Conservation (phyloP, 805 yeast genomes). For the Hanseniaspora occidentalis region DNA sequence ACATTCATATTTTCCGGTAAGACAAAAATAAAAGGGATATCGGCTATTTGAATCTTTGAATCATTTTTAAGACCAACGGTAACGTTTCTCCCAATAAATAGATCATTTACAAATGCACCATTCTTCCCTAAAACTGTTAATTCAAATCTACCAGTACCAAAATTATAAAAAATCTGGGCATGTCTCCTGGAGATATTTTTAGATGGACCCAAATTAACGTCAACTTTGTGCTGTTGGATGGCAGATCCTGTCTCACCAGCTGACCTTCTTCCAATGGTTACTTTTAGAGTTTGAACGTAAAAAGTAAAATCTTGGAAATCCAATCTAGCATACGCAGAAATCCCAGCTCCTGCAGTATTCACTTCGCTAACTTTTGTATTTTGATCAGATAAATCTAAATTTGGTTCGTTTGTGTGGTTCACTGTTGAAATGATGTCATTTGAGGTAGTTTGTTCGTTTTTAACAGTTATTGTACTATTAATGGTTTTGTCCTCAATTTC, state of each 20-base stretch:
- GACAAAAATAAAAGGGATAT: constrained; percentile 77
- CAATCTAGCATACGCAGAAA: constrained; percentile 49
- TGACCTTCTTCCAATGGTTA: constrained; percentile 70
- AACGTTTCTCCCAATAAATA: constrained; percentile 78
- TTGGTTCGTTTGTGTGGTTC: constrained; percentile 3
- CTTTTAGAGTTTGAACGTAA: constrained; percentile 93
- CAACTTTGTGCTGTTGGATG: constrained; percentile 40
- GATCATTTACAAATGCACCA: constrained; percentile 93
- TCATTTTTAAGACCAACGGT: constrained; percentile 80
- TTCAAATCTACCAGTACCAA: constrained; percentile 92
- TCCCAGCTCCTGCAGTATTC: constrained; percentile 18
- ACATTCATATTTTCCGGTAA: constrained; percentile 54
- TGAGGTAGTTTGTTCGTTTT: background rate
- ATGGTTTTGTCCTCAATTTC: background rate
- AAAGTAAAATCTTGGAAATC: constrained; percentile 91
- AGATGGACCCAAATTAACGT: constrained; percentile 83
- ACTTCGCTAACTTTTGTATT: constrained; percentile 1
- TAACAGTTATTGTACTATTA: background rate
- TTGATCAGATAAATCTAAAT: constrained; percentile 3
- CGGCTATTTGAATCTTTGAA: constrained; percentile 84
- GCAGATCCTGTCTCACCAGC: constrained; percentile 4
- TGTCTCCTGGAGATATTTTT: constrained; percentile 91
- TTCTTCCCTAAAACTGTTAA: constrained; percentile 84
- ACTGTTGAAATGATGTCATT: background rate
- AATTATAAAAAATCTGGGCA: constrained; percentile 92